Evolutionary conservation across 768 basidiomycete genomes (phyloP).

Genomic region (Podaxis rugospora): DNA sequence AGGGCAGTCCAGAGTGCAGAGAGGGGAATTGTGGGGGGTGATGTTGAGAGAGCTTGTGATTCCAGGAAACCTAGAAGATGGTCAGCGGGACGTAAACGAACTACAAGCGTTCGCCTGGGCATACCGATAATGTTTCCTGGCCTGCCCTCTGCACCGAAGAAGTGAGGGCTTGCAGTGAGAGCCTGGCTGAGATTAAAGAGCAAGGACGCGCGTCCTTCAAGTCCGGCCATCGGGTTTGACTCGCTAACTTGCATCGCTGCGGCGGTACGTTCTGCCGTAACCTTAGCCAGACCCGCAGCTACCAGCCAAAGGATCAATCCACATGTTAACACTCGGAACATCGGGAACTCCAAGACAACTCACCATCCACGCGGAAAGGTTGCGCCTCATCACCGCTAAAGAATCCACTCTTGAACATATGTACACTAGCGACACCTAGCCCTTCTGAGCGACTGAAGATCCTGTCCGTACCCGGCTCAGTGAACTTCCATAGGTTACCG

Average conservation of each 20-base stretch:
- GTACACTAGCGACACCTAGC: constrained; percentile 82
- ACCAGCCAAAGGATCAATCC: not conserved
- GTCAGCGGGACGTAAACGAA: not conserved
- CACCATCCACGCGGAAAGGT: constrained; percentile 79
- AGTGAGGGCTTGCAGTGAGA: constrained; percentile 55
- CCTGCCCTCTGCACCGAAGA: constrained; percentile 71
- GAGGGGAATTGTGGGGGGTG: constrained; percentile 55
- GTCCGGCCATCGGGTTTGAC: constrained; percentile 83
- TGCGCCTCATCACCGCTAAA: constrained; percentile 68
- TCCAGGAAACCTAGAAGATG: constrained; percentile 60
- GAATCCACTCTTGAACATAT: constrained; percentile 83
- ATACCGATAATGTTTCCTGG: constrained; percentile 82
- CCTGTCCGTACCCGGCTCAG: constrained; percentile 49
- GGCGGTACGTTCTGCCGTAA: constrained; percentile 58
- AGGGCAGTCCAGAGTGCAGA: constrained; percentile 78
- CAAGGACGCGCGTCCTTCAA: constrained; percentile 80
- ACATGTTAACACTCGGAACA: not conserved
- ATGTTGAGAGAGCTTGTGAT: constrained; percentile 39
- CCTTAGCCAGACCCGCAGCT: constrained; percentile 68
- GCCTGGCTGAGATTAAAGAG: constrained; percentile 72
- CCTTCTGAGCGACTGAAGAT: constrained; percentile 72
- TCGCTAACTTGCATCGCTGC: constrained; percentile 75
- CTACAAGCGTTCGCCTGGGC: constrained; percentile 10
- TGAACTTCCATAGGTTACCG: constrained; percentile 76
- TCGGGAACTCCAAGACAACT: constrained; percentile 13